Conservation (phyloP, 352 stramenopile species). For the Pythium insidiosum region DNA sequence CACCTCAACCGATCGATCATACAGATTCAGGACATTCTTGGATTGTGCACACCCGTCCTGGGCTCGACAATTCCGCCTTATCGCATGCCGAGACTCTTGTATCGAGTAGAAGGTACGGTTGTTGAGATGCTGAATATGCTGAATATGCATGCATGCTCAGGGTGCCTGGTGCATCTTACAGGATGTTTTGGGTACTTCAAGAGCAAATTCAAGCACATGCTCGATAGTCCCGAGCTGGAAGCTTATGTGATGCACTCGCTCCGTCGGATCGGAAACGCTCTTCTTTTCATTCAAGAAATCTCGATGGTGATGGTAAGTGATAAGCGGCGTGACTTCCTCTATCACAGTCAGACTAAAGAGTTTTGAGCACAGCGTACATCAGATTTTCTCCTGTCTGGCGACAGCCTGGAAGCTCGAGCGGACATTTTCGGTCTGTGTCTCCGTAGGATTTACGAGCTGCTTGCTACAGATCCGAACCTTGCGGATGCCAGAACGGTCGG, state of each 20-base stretch:
- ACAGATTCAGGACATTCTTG: slow-evolving; percentile 61
- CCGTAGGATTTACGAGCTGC: too few relatives aligned
- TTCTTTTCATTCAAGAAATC: slow-evolving; percentile 52
- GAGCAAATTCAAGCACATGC: slow-evolving; percentile 68
- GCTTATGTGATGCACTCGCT: slow-evolving; percentile 80
- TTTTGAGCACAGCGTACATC: too few relatives aligned
- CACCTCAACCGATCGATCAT: too few relatives aligned
- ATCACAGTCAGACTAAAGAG: too few relatives aligned
- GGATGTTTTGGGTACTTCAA: slow-evolving; percentile 79
- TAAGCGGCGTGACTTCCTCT: too few relatives aligned
- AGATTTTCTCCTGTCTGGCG: too few relatives aligned
- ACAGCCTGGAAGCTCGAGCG: too few relatives aligned
- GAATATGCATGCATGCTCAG: too few relatives aligned
- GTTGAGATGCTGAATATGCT: too few relatives aligned
- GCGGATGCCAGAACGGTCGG: too few relatives aligned
- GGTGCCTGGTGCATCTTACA: slow-evolving; percentile 13
- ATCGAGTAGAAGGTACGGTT: slow-evolving; percentile 41
- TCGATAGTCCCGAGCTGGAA: slow-evolving; percentile 75
- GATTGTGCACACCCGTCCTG: slow-evolving; percentile 62
- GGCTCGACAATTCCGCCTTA: slow-evolving; percentile 65
- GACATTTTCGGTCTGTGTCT: too few relatives aligned
- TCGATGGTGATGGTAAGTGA: slow-evolving; percentile 23
- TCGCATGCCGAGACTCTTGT: slow-evolving; percentile 63
- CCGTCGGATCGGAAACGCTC: slow-evolving; percentile 65
- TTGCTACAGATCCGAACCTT: too few relatives aligned